phyloP scores from a whole-genome alignment of 2,329 filamentous ascomycete genomes.

The Massarina eburnea region DNA sequence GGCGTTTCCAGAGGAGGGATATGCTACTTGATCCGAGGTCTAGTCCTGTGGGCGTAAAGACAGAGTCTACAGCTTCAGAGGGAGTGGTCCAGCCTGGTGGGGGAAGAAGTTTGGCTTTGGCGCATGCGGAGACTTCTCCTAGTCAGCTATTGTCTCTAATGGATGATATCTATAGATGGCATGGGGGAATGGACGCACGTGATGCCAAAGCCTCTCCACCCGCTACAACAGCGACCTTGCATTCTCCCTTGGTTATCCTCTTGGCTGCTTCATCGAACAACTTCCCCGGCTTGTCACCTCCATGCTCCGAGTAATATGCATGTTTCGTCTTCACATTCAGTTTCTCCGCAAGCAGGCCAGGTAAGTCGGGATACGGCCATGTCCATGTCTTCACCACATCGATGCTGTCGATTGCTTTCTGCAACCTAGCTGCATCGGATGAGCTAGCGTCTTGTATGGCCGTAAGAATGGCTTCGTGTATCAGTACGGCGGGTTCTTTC shows the following conservation, averaged over 20 bases:
- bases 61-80: constrained; percentile 48
- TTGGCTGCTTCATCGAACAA: constrained; percentile 66
- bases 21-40: constrained; percentile 46
- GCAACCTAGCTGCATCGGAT: constrained; percentile 39
- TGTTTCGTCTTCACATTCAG: constrained; percentile 53
- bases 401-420: constrained; percentile 58
- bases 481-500: constrained; percentile 61
- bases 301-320: constrained; percentile 58
- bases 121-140: constrained; percentile 54
- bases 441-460: constrained; percentile 56
- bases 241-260: constrained; percentile 56
- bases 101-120: constrained; percentile 55
- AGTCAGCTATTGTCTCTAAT: background rate
- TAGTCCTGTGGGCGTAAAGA: constrained; percentile 55
- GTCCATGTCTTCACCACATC: constrained; percentile 66
- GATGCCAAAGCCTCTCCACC: constrained; percentile 68
- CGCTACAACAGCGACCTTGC: constrained; percentile 60
- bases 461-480: constrained; percentile 56
- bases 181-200: constrained; percentile 44
- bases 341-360: constrained; percentile 54
- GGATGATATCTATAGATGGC: background rate
- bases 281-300: constrained; percentile 64
- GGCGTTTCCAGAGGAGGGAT: constrained; percentile 14
- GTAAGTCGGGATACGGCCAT: constrained; percentile 64
- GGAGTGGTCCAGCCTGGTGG: constrained; percentile 62